Percentiles rank a stretch among this genome's conserved stretches.
These are phyloP conservation scores for Harringtonia lauricola DNA, from an alignment of 2,329 filamentous ascomycete genomes.

Conservation along the genomic window DNA sequence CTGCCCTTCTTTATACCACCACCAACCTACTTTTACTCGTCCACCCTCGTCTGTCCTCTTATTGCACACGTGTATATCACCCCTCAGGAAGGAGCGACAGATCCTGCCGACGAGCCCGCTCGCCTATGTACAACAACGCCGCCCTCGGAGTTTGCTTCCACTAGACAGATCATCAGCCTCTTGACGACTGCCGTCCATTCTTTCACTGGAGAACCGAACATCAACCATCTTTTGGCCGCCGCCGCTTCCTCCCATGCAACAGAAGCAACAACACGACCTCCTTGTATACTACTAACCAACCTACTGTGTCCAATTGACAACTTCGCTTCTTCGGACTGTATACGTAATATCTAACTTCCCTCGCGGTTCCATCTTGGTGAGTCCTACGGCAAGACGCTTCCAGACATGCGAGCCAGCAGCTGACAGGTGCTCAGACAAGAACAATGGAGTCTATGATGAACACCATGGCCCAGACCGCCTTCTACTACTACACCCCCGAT, in stretches of 20 bases:
- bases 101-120: neutral
- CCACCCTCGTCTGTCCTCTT: constrained; percentile 6
- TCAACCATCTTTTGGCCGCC: neutral
- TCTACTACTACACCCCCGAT: constrained; percentile 82
- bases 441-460: constrained; percentile 56
- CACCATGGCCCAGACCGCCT: constrained; percentile 60
- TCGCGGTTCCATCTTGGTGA: constrained; percentile 19
- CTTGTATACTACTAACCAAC: constrained; percentile 17
- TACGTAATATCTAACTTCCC: constrained; percentile 8
- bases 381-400: no score
- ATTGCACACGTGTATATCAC: neutral
- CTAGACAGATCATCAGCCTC: no score
- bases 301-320: neutral
- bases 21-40: constrained; percentile 7
- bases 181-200: neutral
- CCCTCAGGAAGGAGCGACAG: neutral
- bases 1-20: constrained; percentile 30
- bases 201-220: neutral
- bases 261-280: constrained; percentile 4
- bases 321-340: neutral
- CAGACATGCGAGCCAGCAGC: neutral
- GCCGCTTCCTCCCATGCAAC: constrained; percentile 14
- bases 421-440: constrained; percentile 6
- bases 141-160: no score
- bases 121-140: constrained; percentile 4